Base-by-base conservation (phyloP, 2,329 filamentous ascomycete genomes). In the Grosmannia serpens region DNA sequence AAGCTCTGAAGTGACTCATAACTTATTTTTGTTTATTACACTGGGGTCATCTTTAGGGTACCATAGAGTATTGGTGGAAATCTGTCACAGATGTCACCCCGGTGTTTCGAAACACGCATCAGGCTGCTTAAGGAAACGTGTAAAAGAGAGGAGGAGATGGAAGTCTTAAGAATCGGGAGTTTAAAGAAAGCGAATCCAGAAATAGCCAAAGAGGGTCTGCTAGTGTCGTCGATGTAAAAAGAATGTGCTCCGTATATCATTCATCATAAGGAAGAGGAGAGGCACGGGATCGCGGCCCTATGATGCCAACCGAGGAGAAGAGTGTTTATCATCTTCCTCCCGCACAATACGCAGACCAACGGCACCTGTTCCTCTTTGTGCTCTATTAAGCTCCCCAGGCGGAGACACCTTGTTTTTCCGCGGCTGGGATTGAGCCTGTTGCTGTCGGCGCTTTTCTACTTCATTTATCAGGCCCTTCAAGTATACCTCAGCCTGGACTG, bases 401-500 rank as follows among this genome's bases (percentile, higher is more conserved):
- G 55, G n/a, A 11, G 13, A 22, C 0, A 33, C 3, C 17, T 55
- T 59, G 15, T 47, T 41, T 33, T 56, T 56, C 26, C 57, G 55
- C 11, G 44, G 6, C 20, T 57, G 58, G 2, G 56, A 26, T 51
- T 60, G 61, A 6, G 41, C 44, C 46, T 64, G 59, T 11, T 38
- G 66, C 55, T 73, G 70, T 62, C 79, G 81, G 65, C 82, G 75
- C 68, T 83, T 82, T 67, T 87, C 86, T 22, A 84, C 80, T 65
- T 94, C 89, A 0, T 78, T 78, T 5, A 94, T 84, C 57, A 95
- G 72, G 17, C 83, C 83, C 71, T 88, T 89, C 62, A 94, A 85
- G 68, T 95, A 94, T 0, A 91, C 87, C 71, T 95, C 89, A 1
- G 89, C 88, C 68, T 90, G 86, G 9, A 90, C 85, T 0, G 88